Percentiles rank a stretch among this genome's conserved stretches.
These are phyloP conservation scores for Amanita polypyramis DNA, from an alignment of 768 basidiomycete species.

Conservation along the genomic window DNA sequence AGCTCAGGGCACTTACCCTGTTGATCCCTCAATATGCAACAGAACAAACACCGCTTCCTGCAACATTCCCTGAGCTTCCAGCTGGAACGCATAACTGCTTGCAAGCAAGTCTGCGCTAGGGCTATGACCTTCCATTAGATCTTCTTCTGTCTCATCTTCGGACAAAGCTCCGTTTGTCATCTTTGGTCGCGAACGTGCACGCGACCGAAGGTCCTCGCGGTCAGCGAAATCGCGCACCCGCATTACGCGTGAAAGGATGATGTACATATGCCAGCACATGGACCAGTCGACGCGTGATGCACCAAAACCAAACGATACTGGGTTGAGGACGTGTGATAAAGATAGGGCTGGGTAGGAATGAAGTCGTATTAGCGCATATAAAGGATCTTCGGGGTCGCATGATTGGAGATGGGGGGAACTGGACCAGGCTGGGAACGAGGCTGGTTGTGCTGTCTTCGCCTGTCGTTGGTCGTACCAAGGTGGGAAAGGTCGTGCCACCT, in stretches of 20 bases:
- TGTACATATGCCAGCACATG: slow-evolving; percentile 88
- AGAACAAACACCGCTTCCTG: slow-evolving; percentile 85
- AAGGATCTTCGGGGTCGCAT: slow-evolving; percentile 39
- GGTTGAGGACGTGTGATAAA: slow-evolving; percentile 57
- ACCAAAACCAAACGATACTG: slow-evolving; percentile 69
- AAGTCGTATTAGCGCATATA: slow-evolving; percentile 76
- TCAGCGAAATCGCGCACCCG: slow-evolving; percentile 84
- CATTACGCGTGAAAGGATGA: slow-evolving; percentile 77
- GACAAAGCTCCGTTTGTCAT: slow-evolving; percentile 16
- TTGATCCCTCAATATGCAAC: slow-evolving; percentile 73
- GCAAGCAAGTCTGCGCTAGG: slow-evolving; percentile 77
- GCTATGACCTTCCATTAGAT: slow-evolving; percentile 66
- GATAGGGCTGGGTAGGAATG: slow-evolving; percentile 63
- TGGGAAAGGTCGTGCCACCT: slow-evolving; percentile 46
- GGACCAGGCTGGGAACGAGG: slow-evolving; percentile 27
- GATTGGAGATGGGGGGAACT: slow-evolving; percentile 21
- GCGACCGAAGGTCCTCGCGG: slow-evolving; percentile 37
- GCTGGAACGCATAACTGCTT: slow-evolving; percentile 75
- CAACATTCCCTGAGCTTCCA: slow-evolving; percentile 73
- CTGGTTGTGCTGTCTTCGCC: slow-evolving; percentile 8
- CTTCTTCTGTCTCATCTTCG: slow-evolving; percentile 21
- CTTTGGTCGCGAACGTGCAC: slow-evolving; percentile 10
- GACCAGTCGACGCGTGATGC: slow-evolving; percentile 72
- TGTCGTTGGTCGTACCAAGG: slow-evolving; percentile 39
- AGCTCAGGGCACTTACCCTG: slow-evolving; percentile 52